Evolutionary conservation across 768 basidiomycete species (phyloP).

Genomic region (Butyriboletus loyo): DNA sequence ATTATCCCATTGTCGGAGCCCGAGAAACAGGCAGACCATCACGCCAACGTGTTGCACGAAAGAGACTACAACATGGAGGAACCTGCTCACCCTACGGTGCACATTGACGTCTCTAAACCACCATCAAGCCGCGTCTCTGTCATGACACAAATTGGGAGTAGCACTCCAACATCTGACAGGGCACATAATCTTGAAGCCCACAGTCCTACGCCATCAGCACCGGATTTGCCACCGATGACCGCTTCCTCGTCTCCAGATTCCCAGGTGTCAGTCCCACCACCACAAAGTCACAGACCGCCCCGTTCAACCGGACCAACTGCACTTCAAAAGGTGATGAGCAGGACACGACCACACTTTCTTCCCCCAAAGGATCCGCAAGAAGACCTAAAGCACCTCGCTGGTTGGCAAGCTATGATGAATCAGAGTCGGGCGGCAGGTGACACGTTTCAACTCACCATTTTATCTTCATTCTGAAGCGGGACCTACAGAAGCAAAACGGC

Average conservation of each 20-base stretch:
- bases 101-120: constrained; percentile 43
- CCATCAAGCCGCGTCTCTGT: constrained; percentile 30
- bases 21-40: not conserved
- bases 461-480: constrained; percentile 3
- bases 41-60: not conserved
- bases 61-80: constrained; percentile 5
- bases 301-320: constrained; percentile 65
- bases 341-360: constrained; percentile 79
- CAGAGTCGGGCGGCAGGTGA: constrained; percentile 70
- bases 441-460: constrained; percentile 4
- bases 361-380: constrained; percentile 79
- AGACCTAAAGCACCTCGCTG: constrained; percentile 78
- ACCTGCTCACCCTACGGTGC: constrained; percentile 38
- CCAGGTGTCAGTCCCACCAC: constrained; percentile 15
- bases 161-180: not conserved
- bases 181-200: not conserved
- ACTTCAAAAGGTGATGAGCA: constrained; percentile 78
- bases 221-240: constrained; percentile 26
- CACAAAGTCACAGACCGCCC: constrained; percentile 38
- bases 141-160: not conserved
- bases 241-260: constrained; percentile 29
- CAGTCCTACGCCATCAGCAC: constrained; percentile 5
- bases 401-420: constrained; percentile 89
- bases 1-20: constrained; percentile 24
- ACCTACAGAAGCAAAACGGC: constrained; percentile 64